These are phyloP conservation scores for Colletotrichum sp. DNA, from an alignment of 2,329 filamentous ascomycete species.

Conservation along the genomic window DNA sequence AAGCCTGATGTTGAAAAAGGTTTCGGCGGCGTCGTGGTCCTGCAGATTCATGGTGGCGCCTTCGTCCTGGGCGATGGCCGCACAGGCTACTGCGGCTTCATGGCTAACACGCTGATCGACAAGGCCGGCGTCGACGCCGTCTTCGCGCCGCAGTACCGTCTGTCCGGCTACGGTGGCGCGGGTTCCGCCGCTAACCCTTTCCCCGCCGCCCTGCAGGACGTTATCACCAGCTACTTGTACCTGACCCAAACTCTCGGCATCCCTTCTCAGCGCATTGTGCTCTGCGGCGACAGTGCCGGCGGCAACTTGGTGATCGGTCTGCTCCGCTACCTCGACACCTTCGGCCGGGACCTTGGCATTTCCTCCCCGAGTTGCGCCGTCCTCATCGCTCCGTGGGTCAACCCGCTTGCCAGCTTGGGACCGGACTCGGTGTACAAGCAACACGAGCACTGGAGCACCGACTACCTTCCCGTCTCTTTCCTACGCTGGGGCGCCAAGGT, in stretches of 20 bases:
- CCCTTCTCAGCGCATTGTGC: conserved; percentile 29
- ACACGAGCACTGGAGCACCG: conserved; percentile 6
- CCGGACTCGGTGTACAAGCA: conserved; percentile 2
- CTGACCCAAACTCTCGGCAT: conserved; percentile 27
- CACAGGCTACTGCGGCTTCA: conserved; percentile 30
- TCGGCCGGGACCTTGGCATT: background rate
- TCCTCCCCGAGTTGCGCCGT: background rate
- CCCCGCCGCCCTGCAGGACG: conserved; percentile 35
- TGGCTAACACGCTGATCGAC: conserved; percentile 25
- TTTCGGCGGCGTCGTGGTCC: conserved; percentile 20
- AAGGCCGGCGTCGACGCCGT: conserved; percentile 28
- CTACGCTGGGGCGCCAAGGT: conserved; percentile 3
- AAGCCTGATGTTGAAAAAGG: conserved; percentile 8
- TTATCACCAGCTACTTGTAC: conserved; percentile 32
- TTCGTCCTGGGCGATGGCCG: conserved; percentile 35
- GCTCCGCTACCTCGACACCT: conserved; percentile 30
- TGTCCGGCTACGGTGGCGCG: conserved; percentile 23
- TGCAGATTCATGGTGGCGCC: conserved; percentile 38
- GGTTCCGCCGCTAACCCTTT: conserved; percentile 21
- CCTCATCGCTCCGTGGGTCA: background rate
- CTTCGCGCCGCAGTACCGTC: conserved; percentile 36
- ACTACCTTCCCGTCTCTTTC: conserved; percentile 5
- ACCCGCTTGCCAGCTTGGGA: conserved; percentile 2
- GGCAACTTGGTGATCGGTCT: conserved; percentile 33
- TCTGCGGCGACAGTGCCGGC: conserved; percentile 38